Evolutionary conservation across 768 basidiomycete species (phyloP).

Genomic region (Podaxis sp.): DNA sequence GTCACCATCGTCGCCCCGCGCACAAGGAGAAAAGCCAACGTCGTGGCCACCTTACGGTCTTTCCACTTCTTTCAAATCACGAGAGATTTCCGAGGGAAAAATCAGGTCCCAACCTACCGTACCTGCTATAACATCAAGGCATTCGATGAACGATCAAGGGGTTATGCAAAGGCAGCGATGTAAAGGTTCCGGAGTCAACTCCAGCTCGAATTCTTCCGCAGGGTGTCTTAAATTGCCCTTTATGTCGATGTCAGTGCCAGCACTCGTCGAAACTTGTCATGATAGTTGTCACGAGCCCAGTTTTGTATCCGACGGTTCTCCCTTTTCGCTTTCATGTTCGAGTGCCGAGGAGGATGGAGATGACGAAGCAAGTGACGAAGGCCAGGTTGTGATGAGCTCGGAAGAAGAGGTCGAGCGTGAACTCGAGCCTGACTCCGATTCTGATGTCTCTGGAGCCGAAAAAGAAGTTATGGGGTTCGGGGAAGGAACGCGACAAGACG

Average conservation of each 20-base stretch:
- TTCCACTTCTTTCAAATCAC: neutral
- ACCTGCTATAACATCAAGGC: neutral
- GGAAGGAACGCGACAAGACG: neutral
- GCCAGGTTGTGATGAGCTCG: neutral
- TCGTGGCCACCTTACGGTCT: neutral
- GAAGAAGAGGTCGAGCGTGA: constrained; percentile 9
- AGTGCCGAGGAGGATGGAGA: constrained; percentile 4
- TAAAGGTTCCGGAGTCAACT: neutral
- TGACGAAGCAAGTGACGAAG: neutral
- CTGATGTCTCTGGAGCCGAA: neutral
- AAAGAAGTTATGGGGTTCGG: neutral
- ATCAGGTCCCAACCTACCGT: neutral
- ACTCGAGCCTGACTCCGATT: constrained; percentile 4
- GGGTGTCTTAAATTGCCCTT: neutral
- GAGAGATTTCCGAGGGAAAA: neutral
- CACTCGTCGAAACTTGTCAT: neutral
- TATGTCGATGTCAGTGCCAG: neutral
- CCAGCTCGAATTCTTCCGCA: neutral
- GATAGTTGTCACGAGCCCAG: neutral
- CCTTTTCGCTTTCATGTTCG: neutral
- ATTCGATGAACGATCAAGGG: neutral
- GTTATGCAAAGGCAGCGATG: neutral
- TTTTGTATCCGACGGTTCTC: neutral
- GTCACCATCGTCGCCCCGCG: neutral
- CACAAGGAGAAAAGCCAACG: neutral